Base-by-base conservation (phyloP, 1,139 yeast genomes). In the Casaregolazyma lundiana region DNA sequence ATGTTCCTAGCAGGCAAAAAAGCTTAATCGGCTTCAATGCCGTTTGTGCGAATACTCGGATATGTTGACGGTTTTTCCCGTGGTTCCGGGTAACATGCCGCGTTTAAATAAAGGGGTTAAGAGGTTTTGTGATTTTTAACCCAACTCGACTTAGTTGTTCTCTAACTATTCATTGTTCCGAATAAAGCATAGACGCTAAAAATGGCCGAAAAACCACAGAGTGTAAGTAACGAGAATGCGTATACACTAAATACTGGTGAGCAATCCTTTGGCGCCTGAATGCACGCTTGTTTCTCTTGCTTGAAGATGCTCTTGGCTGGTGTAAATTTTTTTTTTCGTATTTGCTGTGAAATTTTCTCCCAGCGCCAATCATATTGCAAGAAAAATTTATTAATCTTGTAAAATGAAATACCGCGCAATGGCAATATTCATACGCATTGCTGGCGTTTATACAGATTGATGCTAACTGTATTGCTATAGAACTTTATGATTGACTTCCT, bases 1-100 rank as follows among this genome's bases (percentile, higher is more conserved):
- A 65, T 80, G 71, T 73, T 82, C 73, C 56, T 82, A 60, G 80
- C 81, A 69, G 87, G 88, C 67, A 79, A 80, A 80, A 80, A 81
- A 75, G 80, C 78, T 76, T 68, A 75, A 72, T 71, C 67, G 64
- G n/a, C n/a, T n/a, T n/a, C n/a, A 54, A 7, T 34, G 13, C 3
- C 3, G 32, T 13, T 26, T 26, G 32, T 24, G 29, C 11, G 11
- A 24, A 24, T 24, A 24, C n/a, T 26, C 32, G 32, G 32, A 26
- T 26, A 15, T 15, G 2, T 4, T 3, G 7, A 26, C 32, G 32
- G 32, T 26, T 26, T 26, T 26, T 26, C 32, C 32, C 32, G 32
- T 13, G 7, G 13, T 7, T 26, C 32, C 11, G 32, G 32, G 32
- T 26, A 26, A 26, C 32, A 11, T 3, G 32, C 13, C 13, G 32